Evolutionary conservation across 106 monocot species (phyloP).

Genomic region (Triglochin maritima): DNA sequence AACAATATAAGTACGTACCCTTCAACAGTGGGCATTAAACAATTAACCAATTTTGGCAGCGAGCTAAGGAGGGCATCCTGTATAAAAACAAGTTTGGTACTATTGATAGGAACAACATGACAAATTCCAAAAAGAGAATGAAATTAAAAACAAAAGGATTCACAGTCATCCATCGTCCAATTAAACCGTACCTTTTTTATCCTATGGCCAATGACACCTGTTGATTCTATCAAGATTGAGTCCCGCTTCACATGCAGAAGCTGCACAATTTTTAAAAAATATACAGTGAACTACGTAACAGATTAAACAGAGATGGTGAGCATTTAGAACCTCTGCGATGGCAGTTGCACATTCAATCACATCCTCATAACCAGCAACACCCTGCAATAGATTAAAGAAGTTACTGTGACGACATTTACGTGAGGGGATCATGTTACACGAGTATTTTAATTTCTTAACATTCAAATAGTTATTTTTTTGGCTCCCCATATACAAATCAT

Average conservation of each 20-base stretch:
- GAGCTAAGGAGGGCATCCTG: constrained; percentile 90
- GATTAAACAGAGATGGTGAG: background rate
- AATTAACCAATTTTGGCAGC: constrained; percentile 69
- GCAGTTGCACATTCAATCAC: constrained; percentile 74
- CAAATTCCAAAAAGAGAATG: background rate
- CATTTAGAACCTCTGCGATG: constrained; percentile 56
- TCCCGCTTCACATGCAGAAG: constrained; percentile 55
- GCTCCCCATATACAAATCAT: too few relatives aligned
- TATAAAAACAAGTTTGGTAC: constrained; percentile 3
- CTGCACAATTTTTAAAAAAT: constrained; percentile 29
- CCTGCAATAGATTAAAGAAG: constrained; percentile 27
- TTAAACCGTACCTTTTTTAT: constrained; percentile 67
- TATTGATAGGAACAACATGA: background rate
- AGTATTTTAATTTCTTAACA: too few relatives aligned
- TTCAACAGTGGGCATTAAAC: constrained; percentile 51
- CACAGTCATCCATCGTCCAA: too few relatives aligned
- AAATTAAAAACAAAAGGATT: background rate
- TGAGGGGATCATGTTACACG: too few relatives aligned
- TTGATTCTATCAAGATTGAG: constrained; percentile 80
- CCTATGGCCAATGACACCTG: constrained; percentile 97
- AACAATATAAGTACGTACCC: constrained; percentile 34
- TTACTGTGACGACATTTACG: background rate
- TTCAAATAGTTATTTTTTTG: too few relatives aligned
- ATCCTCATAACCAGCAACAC: constrained; percentile 88
- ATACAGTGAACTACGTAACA: background rate